Evolutionary conservation across 2,329 filamentous ascomycete species (phyloP).

Genomic region (Pseudocercospora cruenta): DNA sequence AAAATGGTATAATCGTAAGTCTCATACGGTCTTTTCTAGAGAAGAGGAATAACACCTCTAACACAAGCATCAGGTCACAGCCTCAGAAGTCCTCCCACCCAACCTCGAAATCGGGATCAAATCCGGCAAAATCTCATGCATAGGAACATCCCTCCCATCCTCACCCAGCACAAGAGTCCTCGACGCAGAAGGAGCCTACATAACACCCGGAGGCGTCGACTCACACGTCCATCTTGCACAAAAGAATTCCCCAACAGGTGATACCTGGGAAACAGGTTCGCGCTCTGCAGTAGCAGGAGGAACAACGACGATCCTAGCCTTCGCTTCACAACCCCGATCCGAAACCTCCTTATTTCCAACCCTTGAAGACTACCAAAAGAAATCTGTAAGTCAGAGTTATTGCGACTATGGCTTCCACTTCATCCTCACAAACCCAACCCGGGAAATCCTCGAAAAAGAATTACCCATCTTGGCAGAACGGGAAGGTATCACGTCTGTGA

Average conservation of each 20-base stretch:
- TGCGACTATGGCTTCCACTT: constrained; percentile 63
- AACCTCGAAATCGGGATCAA: constrained; percentile 54
- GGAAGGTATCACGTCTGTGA: constrained; percentile 54
- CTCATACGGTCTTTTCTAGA: neutral
- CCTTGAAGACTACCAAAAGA: constrained; percentile 52
- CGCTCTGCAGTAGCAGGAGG: constrained; percentile 62
- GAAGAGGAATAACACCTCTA: constrained; percentile 4
- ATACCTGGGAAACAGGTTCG: constrained; percentile 55
- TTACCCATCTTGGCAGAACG: constrained; percentile 44
- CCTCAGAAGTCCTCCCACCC: constrained; percentile 49
- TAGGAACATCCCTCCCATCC: constrained; percentile 46
- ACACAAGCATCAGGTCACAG: constrained; percentile 46
- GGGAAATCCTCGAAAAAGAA: constrained; percentile 46
- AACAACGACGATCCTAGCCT: constrained; percentile 62
- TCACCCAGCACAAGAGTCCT: constrained; percentile 43
- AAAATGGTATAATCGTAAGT: constrained; percentile 48
- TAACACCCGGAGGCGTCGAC: constrained; percentile 55
- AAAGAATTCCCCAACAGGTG: constrained; percentile 48
- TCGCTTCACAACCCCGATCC: constrained; percentile 58
- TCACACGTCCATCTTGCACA: constrained; percentile 55
- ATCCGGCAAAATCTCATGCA: constrained; percentile 50
- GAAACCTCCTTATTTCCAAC: constrained; percentile 52
- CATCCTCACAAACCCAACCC: constrained; percentile 53
- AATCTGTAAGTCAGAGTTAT: constrained; percentile 52
- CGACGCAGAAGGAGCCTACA: constrained; percentile 51